These are phyloP conservation scores for Lipomyces anomalus DNA, from an alignment of 805 yeast species.

Conservation along the genomic window DNA sequence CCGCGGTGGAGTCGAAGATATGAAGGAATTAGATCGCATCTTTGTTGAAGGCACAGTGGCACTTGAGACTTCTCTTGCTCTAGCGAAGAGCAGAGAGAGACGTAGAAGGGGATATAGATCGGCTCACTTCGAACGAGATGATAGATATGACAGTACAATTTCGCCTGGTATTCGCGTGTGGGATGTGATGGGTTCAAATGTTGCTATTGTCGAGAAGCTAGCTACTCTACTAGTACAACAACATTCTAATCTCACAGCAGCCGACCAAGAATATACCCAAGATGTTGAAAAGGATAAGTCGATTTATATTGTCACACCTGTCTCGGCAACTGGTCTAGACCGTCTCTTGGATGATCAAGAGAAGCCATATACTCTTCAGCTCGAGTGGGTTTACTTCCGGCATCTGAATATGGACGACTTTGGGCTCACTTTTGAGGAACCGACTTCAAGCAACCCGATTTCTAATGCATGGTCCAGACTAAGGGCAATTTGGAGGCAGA, in stretches of 20 bases:
- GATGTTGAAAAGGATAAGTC: neutral
- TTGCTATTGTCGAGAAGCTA: conserved; percentile 28
- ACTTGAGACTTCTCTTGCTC: neutral
- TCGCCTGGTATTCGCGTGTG: conserved; percentile 30
- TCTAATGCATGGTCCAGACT: conserved; percentile 5
- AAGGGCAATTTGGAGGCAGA: conserved; percentile 5
- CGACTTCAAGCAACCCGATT: conserved; percentile 1
- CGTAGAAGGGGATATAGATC: too few species aligned
- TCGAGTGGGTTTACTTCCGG: conserved; percentile 10
- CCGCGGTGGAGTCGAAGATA: conserved; percentile 19
- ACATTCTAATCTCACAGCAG: neutral
- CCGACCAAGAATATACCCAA: neutral
- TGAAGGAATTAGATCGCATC: conserved; percentile 14
- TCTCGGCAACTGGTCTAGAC: conserved; percentile 16
- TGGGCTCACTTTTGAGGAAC: conserved; percentile 12
- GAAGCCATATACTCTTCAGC: conserved; percentile 4
- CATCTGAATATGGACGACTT: conserved; percentile 24
- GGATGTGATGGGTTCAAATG: conserved; percentile 49
- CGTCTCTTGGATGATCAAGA: conserved; percentile 2
- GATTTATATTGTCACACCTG: conserved; percentile 33
- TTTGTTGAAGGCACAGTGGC: neutral
- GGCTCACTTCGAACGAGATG: conserved; percentile 3
- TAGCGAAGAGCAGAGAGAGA: too few species aligned
- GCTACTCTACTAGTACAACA: conserved; percentile 17
- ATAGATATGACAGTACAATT: conserved; percentile 8